Evolutionary conservation across 2,329 filamentous ascomycete genomes (phyloP), one percentile per base, ranked within the genome.

Genomic region (Tympanopsis confertula): DNA sequence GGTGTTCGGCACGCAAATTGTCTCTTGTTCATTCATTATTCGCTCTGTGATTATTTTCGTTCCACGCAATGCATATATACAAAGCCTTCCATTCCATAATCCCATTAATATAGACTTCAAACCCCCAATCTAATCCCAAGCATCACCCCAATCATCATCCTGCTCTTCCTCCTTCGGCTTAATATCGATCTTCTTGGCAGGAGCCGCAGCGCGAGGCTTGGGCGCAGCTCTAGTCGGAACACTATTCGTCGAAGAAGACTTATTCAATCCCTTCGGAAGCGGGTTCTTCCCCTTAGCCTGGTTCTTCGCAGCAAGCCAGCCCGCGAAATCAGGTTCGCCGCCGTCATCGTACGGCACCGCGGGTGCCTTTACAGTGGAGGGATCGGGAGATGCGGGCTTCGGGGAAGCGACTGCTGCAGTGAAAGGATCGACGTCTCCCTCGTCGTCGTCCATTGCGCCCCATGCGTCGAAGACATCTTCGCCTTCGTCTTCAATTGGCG

Each of bases 261-360:
- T 94, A 2, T 67, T 62, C 19, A 96, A 56, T 0, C 89, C 89
- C 59, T 94, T 98, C 0, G 89, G 88, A 39, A 96, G 54, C 3
- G 80, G 63, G 46, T 84, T 91, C 30, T 33, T 33, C 10, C 69
- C 69, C 62, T 93, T 95, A 44, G 82, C 74, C 44, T 80, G 71
- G 4, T 82, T 77, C 54, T 95, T 86, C 12, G 88, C 87, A 12
- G 86, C 87, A 17, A 96, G 60, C 88, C 91, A 96, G 4, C 87
- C 88, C 4, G 87, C 89, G 58, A 98, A 96, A 56, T 96, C 91
- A 0, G 89, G 89, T 56, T 98, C 89, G 3, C 81, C 79, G 19
- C 83, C 78, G 47, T 94, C 87, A 41, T 89, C 85, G 45, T 82
- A 89, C 0, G 80, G 69, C 5, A 33, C 30, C 10, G 30, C 15